Percentiles rank a stretch among this genome's conserved stretches.
phyloP scores from a whole-genome alignment of 371 early-diverging fungal species.

The Nosema granulosis region DNA sequence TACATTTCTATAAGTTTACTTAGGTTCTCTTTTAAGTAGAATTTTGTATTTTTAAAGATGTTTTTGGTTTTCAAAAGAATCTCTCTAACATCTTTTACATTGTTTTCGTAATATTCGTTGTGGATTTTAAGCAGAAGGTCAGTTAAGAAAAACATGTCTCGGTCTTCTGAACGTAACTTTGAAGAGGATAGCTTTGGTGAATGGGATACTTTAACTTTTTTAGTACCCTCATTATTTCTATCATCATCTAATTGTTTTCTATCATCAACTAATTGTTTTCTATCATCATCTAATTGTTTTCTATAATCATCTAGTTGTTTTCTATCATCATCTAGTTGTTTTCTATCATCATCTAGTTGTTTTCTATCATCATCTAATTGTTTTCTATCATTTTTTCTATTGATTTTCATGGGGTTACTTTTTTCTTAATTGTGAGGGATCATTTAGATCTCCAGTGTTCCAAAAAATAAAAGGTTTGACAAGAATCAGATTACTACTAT shows the following conservation, averaged over 20 bases:
- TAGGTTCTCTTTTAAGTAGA: neutral
- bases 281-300: no score
- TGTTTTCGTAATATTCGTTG: slow-evolving; percentile 34
- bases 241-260: no score
- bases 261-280: no score
- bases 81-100: slow-evolving; percentile 12
- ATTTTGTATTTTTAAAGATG: slow-evolving; percentile 33
- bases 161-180: no score
- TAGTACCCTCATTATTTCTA: no score
- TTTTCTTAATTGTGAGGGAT: slow-evolving; percentile 40
- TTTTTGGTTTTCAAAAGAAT: slow-evolving; percentile 42
- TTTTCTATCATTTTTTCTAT: neutral
- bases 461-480: slow-evolving; percentile 61
- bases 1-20: slow-evolving; percentile 3
- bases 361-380: no score
- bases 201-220: no score
- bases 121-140: slow-evolving; percentile 31
- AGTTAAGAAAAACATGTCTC: neutral
- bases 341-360: neutral
- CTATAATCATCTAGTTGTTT: no score
- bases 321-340: slow-evolving; percentile 14
- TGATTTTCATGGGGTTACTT: neutral
- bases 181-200: no score
- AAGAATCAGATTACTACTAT: slow-evolving; percentile 53
- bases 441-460: slow-evolving; percentile 60